Percentiles rank a stretch among this genome's conserved stretches.
These are phyloP conservation scores for Lipomyces spencermartinsiae DNA, from an alignment of 805 yeast species.

Conservation along the genomic window DNA sequence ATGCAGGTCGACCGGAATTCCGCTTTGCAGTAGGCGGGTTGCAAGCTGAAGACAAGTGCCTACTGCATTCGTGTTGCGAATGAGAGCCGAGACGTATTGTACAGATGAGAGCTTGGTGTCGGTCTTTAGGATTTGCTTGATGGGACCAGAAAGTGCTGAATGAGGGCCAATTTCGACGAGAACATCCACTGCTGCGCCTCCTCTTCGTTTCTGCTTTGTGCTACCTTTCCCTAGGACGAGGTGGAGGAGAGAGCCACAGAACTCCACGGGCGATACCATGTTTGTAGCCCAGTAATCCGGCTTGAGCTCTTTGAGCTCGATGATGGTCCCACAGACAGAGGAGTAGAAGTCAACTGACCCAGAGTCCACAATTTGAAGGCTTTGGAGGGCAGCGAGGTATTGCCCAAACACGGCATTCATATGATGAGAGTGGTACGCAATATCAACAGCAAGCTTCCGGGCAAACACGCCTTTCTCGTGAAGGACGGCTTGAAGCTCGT, in stretches of 20 bases:
- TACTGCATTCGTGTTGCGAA: neutral
- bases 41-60: constrained; percentile 1
- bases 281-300: neutral
- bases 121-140: neutral
- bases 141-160: neutral
- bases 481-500: neutral
- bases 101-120: neutral
- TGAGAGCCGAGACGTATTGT: neutral
- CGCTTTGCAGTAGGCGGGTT: neutral
- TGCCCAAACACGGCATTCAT: neutral
- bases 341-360: constrained; percentile 1
- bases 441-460: neutral
- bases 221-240: neutral
- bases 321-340: neutral
- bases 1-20: neutral
- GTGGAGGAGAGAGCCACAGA: neutral
- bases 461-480: neutral
- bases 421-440: neutral
- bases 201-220: neutral
- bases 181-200: neutral
- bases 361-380: neutral
- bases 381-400: neutral
- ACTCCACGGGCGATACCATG: neutral
- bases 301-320: neutral
- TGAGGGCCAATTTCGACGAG: neutral